Evolutionary conservation across 208 protist genomes (phyloP), one percentile per base, ranked within the genome.

Genomic region (Plasmodiophora brassicae): DNA sequence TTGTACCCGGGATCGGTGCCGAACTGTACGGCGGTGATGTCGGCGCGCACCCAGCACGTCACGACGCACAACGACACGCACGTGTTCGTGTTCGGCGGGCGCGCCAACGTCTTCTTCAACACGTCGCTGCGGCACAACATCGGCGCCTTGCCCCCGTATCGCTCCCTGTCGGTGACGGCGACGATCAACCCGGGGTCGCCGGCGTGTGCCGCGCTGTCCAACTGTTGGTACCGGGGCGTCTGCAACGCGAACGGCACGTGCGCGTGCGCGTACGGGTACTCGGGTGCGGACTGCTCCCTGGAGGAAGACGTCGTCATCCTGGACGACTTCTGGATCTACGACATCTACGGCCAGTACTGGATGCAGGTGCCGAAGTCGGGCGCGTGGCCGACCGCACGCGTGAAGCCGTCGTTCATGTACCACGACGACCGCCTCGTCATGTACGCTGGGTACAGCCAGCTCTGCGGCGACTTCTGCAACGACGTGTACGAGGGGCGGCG

Each of bases 281-380:
- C 20, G 10, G 65, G 65, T 38, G n/a, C 32, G 32, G 65, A 78
- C n/a, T 78, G 65, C 41, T 78, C 65, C 32, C n/a, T 78, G 10
- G 65, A 78, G 41, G 65, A 78, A 32, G 65, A 78, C 65, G 65
- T 78, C n/a, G 41, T 78, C n/a, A 78, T 78, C 41, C 65, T 78
- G 5, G n/a, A 78, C 41, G 65, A 78, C 41, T 78, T 78, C 65
- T 78, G 65, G 65, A 78, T 78, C 5, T 78, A 78, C 41, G n/a
- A 78, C 41, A 78, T 78, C 41, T 14, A 5, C 14, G n/a, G 5
- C 5, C 65, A 78, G n/a, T 36, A 14, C n/a, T 78, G 65, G 65
- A 32, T 8, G 32, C 14, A 78, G n/a, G n/a, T 78, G 5, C 50
- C 50, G 50, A 57, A 57, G 25, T 38, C 65, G 14, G 41, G 41